Conservation (phyloP, 2,329 filamentous ascomycete species). For the Fonsecaea monophora region DNA sequence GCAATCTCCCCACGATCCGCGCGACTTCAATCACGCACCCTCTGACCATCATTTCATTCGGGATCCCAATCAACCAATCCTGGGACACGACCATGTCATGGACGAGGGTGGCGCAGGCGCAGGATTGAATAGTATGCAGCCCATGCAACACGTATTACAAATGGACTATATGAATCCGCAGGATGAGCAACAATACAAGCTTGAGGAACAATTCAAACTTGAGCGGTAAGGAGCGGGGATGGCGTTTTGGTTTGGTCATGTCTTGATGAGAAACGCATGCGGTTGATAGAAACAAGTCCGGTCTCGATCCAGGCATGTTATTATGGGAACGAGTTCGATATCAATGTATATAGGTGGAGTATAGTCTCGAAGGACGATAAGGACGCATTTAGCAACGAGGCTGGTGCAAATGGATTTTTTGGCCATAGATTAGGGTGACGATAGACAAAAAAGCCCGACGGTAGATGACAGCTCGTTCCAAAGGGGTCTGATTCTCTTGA, state of each 20-base stretch:
- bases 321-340: not conserved
- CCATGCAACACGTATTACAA: constrained; percentile 39
- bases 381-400: not conserved
- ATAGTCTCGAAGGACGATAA: not conserved
- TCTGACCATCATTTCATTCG: constrained; percentile 35
- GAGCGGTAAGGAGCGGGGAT: constrained; percentile 26
- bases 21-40: constrained; percentile 33
- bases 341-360: not conserved
- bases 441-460: constrained; percentile 16
- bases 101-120: constrained; percentile 35
- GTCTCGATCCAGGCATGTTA: not conserved
- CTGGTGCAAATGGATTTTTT: not conserved
- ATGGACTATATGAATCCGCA: constrained; percentile 40
- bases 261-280: constrained; percentile 5
- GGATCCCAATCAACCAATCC: constrained; percentile 23
- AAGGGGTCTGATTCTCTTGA: not conserved
- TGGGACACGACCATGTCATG: constrained; percentile 39
- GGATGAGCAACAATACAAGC: constrained; percentile 31
- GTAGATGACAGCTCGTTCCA: not conserved
- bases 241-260: constrained; percentile 41
- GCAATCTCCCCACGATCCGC: constrained; percentile 35
- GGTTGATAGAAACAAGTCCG: not conserved
- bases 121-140: constrained; percentile 40
- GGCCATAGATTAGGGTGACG: constrained; percentile 9
- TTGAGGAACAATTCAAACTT: constrained; percentile 31